phyloP scores from a whole-genome alignment of 768 basidiomycete genomes.

The Leccinum subgranulosum region DNA sequence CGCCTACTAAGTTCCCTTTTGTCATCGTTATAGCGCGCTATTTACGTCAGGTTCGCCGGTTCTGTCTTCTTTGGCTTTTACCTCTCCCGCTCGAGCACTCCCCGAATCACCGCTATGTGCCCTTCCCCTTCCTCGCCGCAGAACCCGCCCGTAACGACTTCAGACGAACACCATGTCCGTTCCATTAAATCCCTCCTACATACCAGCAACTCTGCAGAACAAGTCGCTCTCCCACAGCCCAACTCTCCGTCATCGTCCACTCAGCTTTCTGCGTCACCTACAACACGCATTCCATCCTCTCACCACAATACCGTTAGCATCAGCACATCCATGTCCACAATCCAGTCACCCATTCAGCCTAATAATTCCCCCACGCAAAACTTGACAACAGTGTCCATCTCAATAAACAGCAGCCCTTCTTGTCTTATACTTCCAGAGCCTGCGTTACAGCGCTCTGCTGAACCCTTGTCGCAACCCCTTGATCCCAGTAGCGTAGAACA shows the following conservation, averaged over 20 bases:
- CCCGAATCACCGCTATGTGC: conserved; percentile 28
- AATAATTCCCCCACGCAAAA: conserved; percentile 15
- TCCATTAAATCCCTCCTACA: conserved; percentile 6
- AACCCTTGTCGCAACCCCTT: conserved; percentile 8
- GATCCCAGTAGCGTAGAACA: conserved; percentile 14
- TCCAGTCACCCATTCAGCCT: conserved; percentile 22
- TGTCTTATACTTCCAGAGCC: conserved; percentile 20
- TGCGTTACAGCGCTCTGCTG: conserved; percentile 2
- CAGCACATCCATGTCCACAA: conserved; percentile 16
- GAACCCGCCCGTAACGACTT: conserved; percentile 21
- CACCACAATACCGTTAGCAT: conserved; percentile 6
- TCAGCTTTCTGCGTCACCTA: conserved; percentile 21
- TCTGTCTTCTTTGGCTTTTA: conserved; percentile 11
- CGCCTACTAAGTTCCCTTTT: conserved; percentile 13
- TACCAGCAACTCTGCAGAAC: conserved; percentile 1
- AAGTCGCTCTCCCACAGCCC: conserved; percentile 3
- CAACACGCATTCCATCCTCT: conserved; percentile 9
- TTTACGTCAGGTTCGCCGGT: conserved; percentile 23
- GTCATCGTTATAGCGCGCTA: conserved; percentile 8
- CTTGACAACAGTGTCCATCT: conserved; percentile 6
- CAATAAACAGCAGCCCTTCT: conserved; percentile 13
- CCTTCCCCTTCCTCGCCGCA: conserved; percentile 23
- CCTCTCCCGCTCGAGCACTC: conserved; percentile 12
- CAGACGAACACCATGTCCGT: conserved; percentile 10
- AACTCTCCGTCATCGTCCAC: conserved; percentile 13